Percentiles rank a stretch among this genome's conserved stretches.
Conservation (phyloP, 805 yeast species). For the Candida parachauliodes region DNA sequence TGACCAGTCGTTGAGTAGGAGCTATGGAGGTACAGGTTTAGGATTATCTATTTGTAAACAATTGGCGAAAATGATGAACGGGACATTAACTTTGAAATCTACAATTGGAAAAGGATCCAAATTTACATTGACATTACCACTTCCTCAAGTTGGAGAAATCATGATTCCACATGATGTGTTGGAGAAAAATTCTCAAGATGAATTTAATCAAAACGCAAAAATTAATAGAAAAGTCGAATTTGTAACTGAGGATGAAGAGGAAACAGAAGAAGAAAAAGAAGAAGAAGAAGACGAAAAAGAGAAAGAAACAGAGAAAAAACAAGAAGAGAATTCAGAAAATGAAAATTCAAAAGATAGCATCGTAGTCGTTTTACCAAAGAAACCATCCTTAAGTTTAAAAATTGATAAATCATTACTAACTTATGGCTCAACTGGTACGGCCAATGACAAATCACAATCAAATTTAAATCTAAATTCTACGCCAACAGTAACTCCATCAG, state of each 20-base stretch:
- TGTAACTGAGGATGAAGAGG: conserved; percentile 5
- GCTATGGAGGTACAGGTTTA: conserved; percentile 93
- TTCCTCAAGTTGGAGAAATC: conserved; percentile 61
- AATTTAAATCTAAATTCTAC: no score
- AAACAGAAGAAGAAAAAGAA: conserved; percentile 4
- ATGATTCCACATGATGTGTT: conserved; percentile 33
- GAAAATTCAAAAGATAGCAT: not conserved
- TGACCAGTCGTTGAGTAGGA: conserved; percentile 86
- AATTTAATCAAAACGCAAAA: conserved; percentile 55
- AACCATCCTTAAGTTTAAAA: not conserved
- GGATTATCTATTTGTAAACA: conserved; percentile 89
- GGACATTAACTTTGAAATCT: conserved; percentile 73
- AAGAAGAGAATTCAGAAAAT: not conserved
- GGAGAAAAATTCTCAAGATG: conserved; percentile 56
- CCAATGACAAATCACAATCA: conserved; percentile 27
- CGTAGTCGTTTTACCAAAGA: not conserved
- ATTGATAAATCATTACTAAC: conserved; percentile 40
- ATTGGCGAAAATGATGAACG: conserved; percentile 86
- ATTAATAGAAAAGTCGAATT: conserved; percentile 50
- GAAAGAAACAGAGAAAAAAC: not conserved
- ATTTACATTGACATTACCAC: conserved; percentile 76
- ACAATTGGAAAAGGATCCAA: conserved; percentile 79
- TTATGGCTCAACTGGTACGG: conserved; percentile 51
- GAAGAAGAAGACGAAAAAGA: conserved; percentile 2
- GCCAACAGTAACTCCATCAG: conserved; percentile 6